Evolutionary conservation across 1,139 yeast species (phyloP).

Genomic region (Pichia inconspicua): DNA sequence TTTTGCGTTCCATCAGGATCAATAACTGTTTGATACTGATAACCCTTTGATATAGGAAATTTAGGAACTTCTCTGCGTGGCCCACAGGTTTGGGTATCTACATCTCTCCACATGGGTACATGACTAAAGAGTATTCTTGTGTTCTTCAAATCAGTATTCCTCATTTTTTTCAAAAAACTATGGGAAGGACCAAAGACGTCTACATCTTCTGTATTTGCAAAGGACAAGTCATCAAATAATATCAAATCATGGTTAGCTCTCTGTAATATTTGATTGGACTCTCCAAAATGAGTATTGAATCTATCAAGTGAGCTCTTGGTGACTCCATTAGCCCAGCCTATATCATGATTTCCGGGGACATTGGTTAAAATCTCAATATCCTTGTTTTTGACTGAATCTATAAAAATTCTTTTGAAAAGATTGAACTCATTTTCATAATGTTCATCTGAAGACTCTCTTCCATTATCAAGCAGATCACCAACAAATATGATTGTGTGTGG

Average conservation of each 20-base stretch:
- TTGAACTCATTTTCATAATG: slow-evolving; percentile 34
- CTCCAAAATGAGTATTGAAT: slow-evolving; percentile 36
- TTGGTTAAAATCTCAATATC: slow-evolving; percentile 26
- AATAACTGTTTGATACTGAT: slow-evolving; percentile 47
- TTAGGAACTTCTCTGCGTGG: slow-evolving; percentile 34
- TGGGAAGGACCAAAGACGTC: slow-evolving; percentile 29
- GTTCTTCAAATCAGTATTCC: slow-evolving; percentile 10
- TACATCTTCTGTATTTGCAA: slow-evolving; percentile 30
- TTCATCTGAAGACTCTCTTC: slow-evolving; percentile 35
- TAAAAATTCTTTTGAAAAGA: slow-evolving; percentile 38
- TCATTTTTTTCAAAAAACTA: slow-evolving; percentile 28
- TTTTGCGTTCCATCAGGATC: slow-evolving; percentile 28
- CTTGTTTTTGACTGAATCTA: slow-evolving; percentile 13
- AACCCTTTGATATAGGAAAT: slow-evolving; percentile 33
- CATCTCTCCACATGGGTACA: slow-evolving; percentile 40
- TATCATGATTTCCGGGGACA: slow-evolving; percentile 52
- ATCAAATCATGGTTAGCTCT: slow-evolving; percentile 40
- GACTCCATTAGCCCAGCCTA: slow-evolving; percentile 47
- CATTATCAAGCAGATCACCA: slow-evolving; percentile 51
- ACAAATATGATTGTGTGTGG: slow-evolving; percentile 43
- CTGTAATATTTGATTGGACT: slow-evolving; percentile 30
- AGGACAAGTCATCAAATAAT: slow-evolving; percentile 38
- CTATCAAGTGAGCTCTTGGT: slow-evolving; percentile 33
- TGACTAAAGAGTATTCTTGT: slow-evolving; percentile 37
- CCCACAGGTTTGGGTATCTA: slow-evolving; percentile 36